phyloP scores from a whole-genome alignment of 2,329 filamentous ascomycete genomes.

The Talaromyces islandicus region DNA sequence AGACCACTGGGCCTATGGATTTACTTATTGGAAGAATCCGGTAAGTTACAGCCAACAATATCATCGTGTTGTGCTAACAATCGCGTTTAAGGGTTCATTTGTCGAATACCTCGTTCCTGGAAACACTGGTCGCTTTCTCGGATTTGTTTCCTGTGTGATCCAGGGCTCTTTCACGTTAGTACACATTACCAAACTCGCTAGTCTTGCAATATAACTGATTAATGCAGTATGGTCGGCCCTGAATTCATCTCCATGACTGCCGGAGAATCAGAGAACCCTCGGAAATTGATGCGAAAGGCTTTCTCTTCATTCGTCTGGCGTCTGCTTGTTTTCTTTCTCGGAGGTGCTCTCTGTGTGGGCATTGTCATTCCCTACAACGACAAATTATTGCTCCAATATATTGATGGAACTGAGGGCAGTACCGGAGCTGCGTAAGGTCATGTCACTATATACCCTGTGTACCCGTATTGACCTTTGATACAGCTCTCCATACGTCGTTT shows the following conservation, averaged over 20 bases:
- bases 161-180: constrained; percentile 61
- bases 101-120: constrained; percentile 37
- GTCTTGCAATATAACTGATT: constrained; percentile 6
- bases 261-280: constrained; percentile 68
- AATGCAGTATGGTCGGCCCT: constrained; percentile 55
- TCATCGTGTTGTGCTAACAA: neutral
- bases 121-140: constrained; percentile 47
- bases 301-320: constrained; percentile 74
- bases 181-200: neutral
- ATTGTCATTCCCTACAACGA: constrained; percentile 69
- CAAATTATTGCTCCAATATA: constrained; percentile 47
- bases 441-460: neutral
- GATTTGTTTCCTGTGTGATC: constrained; percentile 61
- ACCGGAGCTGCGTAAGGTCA: constrained; percentile 44
- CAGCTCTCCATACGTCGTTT: constrained; percentile 64
- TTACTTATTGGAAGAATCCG: constrained; percentile 57
- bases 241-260: constrained; percentile 70
- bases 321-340: constrained; percentile 69
- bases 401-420: constrained; percentile 37
- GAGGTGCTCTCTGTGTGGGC: constrained; percentile 64
- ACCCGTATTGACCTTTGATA: neutral
- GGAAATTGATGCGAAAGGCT: constrained; percentile 64
- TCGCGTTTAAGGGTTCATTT: constrained; percentile 42
- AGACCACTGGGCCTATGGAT: constrained; percentile 52
- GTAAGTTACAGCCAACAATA: neutral